Evolutionary conservation across 2,329 filamentous ascomycete species (phyloP), one percentile per base, ranked within the genome.

Genomic region (Apiospora aurea): DNA sequence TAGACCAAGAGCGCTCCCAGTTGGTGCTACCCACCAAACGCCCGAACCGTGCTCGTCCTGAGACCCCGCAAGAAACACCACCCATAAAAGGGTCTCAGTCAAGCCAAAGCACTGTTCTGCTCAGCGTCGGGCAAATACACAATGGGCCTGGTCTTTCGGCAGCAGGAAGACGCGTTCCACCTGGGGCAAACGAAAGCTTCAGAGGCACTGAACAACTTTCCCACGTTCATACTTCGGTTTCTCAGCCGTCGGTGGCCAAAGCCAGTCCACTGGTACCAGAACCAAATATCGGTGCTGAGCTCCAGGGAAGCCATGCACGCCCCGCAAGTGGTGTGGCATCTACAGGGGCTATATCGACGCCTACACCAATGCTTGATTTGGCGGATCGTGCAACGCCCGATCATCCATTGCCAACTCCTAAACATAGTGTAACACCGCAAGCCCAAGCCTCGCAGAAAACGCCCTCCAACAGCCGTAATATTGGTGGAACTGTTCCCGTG

Each of bases 1-100:
- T 8, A 21, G 57, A 64, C 34, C 57, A 11, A 10, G 18, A 64
- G 11, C 18, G 41, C 18, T 41, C 34, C 21, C 34, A 64, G 34
- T 8, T n/a, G 14, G 66, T n/a, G 21, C 26, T 11, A 68, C 72
- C 67, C 44, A 46, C 64, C 34, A 34, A 66, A 69, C 44, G 70
- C 69, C 29, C 67, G n/a, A 46, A 51, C 61, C 66, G 68, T 75
- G 34, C 57, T 41, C 57, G 57, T 77, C 46, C 47, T 24, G 69
- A 51, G 21, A 71, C 41, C 18, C 68, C 53, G 13, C 53, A 61
- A 26, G 21, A 38, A 34, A 38, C 53, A 21, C 7, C 47, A 3
- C 29, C 69, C 14, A n/a, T 43, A n/a, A 44, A 21, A 57, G 67
- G 24, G 18, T 16, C 34, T 34, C 38, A 26, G 2, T 14, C 53